phyloP scores from a whole-genome alignment of 257 asterid species.

The Leptodermis oblonga region DNA sequence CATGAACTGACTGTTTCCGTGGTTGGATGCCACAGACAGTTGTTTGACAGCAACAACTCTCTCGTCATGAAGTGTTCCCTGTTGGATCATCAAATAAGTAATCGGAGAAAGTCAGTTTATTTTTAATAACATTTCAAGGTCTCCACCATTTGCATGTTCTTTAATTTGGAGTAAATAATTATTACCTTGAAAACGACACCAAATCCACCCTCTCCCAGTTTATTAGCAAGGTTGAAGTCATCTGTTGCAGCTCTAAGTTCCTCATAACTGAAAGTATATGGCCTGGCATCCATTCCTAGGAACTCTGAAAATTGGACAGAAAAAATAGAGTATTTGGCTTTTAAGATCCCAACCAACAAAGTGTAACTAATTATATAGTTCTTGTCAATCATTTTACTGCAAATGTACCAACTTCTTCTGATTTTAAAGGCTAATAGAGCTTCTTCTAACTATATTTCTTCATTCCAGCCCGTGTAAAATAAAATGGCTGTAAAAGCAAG shows the following conservation, averaged over 20 bases:
- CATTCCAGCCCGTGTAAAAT: too few relatives aligned
- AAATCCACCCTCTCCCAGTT: conserved; percentile 95
- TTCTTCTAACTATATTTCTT: too few relatives aligned
- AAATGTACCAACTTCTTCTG: too few relatives aligned
- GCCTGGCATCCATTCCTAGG: conserved; percentile 63
- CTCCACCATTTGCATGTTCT: too few relatives aligned
- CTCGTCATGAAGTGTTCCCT: conserved; percentile 77
- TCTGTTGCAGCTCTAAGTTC: conserved; percentile 68
- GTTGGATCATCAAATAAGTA: conserved; percentile 16
- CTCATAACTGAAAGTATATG: conserved; percentile 61
- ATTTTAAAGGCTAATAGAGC: too few relatives aligned
- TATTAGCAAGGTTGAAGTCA: conserved; percentile 59
- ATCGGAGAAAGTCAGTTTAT: too few relatives aligned
- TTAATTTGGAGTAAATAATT: too few relatives aligned
- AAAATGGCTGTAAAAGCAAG: neutral
- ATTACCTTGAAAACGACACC: conserved; percentile 85
- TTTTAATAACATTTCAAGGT: too few relatives aligned
- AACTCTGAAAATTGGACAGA: conserved; percentile 45
- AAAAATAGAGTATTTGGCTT: neutral
- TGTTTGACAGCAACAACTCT: conserved; percentile 77
- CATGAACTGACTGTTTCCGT: conserved; percentile 78
- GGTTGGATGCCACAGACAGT: conserved; percentile 72
- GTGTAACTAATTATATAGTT: neutral
- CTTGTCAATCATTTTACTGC: neutral
- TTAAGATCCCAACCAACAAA: neutral